Evolutionary conservation across 345 rosid genomes (phyloP).

Genomic region (Laguncularia racemosa): DNA sequence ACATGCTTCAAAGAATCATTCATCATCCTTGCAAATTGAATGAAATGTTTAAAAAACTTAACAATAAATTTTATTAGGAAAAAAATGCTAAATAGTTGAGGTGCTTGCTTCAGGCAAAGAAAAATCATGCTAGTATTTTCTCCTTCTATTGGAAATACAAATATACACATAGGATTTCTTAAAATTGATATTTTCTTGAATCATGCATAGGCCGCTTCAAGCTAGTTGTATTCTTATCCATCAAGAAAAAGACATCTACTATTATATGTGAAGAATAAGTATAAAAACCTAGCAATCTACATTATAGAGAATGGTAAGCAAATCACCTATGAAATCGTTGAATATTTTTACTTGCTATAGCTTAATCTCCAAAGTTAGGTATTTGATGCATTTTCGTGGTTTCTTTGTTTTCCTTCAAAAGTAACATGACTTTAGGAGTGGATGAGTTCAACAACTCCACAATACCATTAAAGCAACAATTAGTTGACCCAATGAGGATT

Average conservation of each 20-base stretch:
- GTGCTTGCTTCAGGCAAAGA: too few relatives aligned
- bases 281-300: slow-evolving; percentile 32
- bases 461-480: slow-evolving; percentile 15
- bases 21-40: too few relatives aligned
- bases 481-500: slow-evolving; percentile 20
- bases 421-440: slow-evolving; percentile 7
- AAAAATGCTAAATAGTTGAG: too few relatives aligned
- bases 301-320: slow-evolving; percentile 47
- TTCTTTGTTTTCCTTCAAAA: too few relatives aligned
- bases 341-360: neutral
- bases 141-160: too few relatives aligned
- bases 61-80: too few relatives aligned
- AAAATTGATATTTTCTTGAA: too few relatives aligned
- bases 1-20: too few relatives aligned
- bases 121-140: too few relatives aligned
- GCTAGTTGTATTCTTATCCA: slow-evolving; percentile 38
- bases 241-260: slow-evolving; percentile 32
- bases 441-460: slow-evolving; percentile 18
- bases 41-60: too few relatives aligned
- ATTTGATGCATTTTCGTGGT: neutral
- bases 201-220: slow-evolving; percentile 22
- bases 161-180: too few relatives aligned
- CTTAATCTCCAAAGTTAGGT: too few relatives aligned
- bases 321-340: neutral
- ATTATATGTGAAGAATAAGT: slow-evolving; percentile 26